These are phyloP conservation scores for Marasmius sp. DNA, from an alignment of 1,284 basidiomycete genomes.

Conservation along the genomic window DNA sequence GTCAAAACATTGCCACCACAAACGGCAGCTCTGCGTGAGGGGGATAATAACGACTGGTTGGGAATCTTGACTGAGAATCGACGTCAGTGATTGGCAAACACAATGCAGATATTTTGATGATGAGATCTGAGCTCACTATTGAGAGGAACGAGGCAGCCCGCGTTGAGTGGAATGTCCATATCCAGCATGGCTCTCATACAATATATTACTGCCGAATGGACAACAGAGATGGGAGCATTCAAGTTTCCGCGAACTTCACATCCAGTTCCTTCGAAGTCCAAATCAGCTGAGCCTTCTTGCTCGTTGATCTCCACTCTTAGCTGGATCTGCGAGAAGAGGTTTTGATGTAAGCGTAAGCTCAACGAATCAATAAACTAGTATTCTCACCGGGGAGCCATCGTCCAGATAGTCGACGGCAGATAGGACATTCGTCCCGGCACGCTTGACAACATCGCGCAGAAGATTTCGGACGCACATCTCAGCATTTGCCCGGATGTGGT, in stretches of 20 bases:
- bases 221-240: constrained; percentile 8
- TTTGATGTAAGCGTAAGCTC: not conserved
- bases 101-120: not conserved
- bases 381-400: constrained; percentile 77
- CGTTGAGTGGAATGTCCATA: constrained; percentile 6
- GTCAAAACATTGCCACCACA: constrained; percentile 8
- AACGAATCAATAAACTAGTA: not conserved
- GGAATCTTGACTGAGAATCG: not conserved
- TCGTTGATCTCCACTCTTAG: constrained; percentile 3
- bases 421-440: constrained; percentile 65
- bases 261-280: constrained; percentile 11
- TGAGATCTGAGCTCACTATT: not conserved
- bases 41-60: constrained; percentile 3
- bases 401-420: constrained; percentile 81
- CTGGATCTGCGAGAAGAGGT: not conserved
- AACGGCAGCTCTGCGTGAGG: constrained; percentile 6
- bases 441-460: constrained; percentile 74
- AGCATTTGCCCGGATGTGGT: constrained; percentile 87
- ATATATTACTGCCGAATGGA: constrained; percentile 10
- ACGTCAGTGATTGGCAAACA: not conserved
- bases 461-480: constrained; percentile 87
- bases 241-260: constrained; percentile 7
- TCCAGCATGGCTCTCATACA: constrained; percentile 5
- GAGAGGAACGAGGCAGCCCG: constrained; percentile 7
- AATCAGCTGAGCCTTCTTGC: constrained; percentile 2